Conservation (phyloP, 2,329 filamentous ascomycete genomes). For the Botrytis medusae region DNA sequence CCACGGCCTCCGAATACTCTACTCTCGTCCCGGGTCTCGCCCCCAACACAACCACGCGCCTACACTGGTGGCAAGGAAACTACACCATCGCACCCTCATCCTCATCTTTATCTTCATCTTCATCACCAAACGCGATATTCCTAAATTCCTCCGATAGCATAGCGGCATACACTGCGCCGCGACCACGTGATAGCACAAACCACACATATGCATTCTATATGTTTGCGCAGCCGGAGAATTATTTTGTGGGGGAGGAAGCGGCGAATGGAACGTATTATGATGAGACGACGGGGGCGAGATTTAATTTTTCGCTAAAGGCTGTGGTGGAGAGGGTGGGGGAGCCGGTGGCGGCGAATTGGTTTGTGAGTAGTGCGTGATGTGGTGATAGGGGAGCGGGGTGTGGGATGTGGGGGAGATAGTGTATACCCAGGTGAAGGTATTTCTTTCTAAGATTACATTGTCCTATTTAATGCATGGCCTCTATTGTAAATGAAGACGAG, state of each 20-base stretch:
- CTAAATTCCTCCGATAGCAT: not conserved
- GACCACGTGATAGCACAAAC: not conserved
- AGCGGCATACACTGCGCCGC: not conserved
- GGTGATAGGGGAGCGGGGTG: not conserved
- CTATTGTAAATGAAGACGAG: not conserved
- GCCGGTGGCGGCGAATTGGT: not conserved
- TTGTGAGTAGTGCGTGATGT: not conserved
- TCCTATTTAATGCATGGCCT: not conserved
- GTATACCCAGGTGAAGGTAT: not conserved
- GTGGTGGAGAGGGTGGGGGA: not conserved
- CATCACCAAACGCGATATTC: too few species aligned
- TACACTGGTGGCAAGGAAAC: not conserved
- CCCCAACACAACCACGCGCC: not conserved
- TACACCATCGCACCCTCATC: not conserved
- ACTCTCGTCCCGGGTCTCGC: not conserved
- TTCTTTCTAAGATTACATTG: not conserved
- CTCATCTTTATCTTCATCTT: not conserved
- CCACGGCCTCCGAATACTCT: not conserved
- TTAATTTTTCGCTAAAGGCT: not conserved
- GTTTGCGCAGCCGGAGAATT: not conserved
- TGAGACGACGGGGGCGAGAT: not conserved
- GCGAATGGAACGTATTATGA: not conserved
- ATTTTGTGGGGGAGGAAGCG: not conserved
- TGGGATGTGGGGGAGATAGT: not conserved
- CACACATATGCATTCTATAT: not conserved